Base-by-base conservation (phyloP, 257 asterid species). In the Solanum dulcamara region DNA sequence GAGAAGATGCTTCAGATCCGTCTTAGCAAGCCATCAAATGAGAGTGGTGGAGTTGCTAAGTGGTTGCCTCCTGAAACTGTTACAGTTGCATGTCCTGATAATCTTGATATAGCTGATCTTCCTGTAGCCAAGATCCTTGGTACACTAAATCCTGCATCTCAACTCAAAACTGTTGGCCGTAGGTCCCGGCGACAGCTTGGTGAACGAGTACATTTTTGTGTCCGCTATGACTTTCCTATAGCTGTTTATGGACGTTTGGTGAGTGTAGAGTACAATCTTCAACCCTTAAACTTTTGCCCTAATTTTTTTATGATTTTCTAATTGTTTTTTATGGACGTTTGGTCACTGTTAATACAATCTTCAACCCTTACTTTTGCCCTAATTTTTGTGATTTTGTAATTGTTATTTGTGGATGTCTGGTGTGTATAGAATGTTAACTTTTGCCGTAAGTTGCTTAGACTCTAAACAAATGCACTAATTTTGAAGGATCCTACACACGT, bases 191-290 rank as follows among this genome's bases (percentile, higher is more conserved):
- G 99, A 83, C 98, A 92, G 90, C 95, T 97, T 85, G 98, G 97
- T 37, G 98, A 97, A 86, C 95, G 99, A 28, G 98, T 97, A 35
- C 99, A 97, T 86, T 92, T 97, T 85, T 95, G 98, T 88, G 98
- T 93, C 30, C 90, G 92, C 51, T 97, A 99, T 67, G 98, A 97
- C 86, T 93, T 91, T 59, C 99, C 99, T 15, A 93, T 97, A 4
- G 99, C 99, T 72, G 86, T 97, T 60, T 97, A 97, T 86, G 99
- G 99, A 42, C 99, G 99, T 82, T 89, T 97, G 94, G 99, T 95
- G 89, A 86, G 90, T 84, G 1, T 28, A 75, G 1, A 81, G 22
- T 57, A 22, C 28, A 62, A 26, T 35, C 37, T 83, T 13, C 62
- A 67, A 24, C 46, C 28, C 13, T 57, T 10, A 1, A 22, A 57